A percentile compares a stretch with the other conserved stretches of the same genome.
Evolutionary conservation across 345 rosid species (phyloP).

Genomic region (Gossypium arboreum): DNA sequence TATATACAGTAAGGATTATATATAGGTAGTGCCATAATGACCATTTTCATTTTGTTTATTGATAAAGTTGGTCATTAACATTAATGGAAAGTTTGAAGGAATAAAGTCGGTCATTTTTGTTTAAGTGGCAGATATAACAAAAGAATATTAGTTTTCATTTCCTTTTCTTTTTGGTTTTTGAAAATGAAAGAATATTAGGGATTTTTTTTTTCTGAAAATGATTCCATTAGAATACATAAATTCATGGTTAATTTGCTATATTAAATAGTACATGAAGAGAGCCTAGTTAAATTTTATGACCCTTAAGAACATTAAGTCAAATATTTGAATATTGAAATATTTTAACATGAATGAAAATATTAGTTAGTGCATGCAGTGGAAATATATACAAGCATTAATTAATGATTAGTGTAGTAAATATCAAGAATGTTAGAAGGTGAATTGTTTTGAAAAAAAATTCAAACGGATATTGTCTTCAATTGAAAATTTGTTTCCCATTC

Average conservation of each 20-base stretch:
- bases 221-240: not conserved
- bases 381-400: not conserved
- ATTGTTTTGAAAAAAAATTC: too few relatives aligned
- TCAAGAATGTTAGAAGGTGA: not conserved
- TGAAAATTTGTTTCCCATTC: too few relatives aligned
- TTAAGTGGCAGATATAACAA: too few relatives aligned
- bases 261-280: not conserved
- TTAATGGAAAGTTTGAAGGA: conserved; percentile 3
- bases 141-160: too few relatives aligned
- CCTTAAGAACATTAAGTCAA: not conserved
- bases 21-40: not conserved
- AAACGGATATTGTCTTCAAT: too few relatives aligned
- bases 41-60: not conserved
- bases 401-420: not conserved
- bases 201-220: too few relatives aligned
- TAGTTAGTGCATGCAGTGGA: not conserved
- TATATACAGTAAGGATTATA: not conserved
- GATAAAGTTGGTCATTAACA: conserved; percentile 5
- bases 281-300: too few relatives aligned
- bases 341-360: not conserved
- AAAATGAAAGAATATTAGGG: too few relatives aligned
- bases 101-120: not conserved
- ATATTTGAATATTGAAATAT: not conserved
- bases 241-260: not conserved
- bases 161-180: too few relatives aligned